Conservation (phyloP, 176 grass and related monocot species). For the Paspalum vaginatum region DNA sequence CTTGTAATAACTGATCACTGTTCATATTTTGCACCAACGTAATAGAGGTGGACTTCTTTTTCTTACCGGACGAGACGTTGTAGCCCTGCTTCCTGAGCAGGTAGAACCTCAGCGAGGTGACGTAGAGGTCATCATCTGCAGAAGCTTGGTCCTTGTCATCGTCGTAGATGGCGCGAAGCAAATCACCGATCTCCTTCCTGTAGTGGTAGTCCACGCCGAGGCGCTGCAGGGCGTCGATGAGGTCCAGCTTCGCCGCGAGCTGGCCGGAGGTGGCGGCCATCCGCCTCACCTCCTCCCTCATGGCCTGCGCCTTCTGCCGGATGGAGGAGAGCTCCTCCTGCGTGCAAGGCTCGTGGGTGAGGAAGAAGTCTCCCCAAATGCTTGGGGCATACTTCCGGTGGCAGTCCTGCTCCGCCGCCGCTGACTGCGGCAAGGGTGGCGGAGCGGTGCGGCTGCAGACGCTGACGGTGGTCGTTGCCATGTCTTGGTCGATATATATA, state of each 20-base stretch:
- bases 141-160: too few relatives aligned
- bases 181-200: background rate
- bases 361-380: slow-evolving; percentile 9
- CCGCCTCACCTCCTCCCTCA: too few relatives aligned
- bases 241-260: background rate
- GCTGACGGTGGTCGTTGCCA: too few relatives aligned
- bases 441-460: too few relatives aligned
- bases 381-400: background rate
- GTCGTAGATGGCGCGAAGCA: background rate
- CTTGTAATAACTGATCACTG: too few relatives aligned
- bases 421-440: too few relatives aligned
- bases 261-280: background rate
- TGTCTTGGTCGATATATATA: too few relatives aligned
- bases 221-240: slow-evolving; percentile 40
- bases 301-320: background rate
- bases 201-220: slow-evolving; percentile 45
- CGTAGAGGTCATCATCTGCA: slow-evolving; percentile 8
- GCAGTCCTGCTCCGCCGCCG: too few relatives aligned
- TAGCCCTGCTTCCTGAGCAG: slow-evolving; percentile 21
- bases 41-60: too few relatives aligned
- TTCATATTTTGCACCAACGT: too few relatives aligned
- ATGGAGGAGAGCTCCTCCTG: background rate
- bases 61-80: slow-evolving; percentile 6
- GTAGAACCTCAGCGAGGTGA: background rate
- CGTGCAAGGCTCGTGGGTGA: background rate